Conservation (phyloP, 2,329 filamentous ascomycete genomes). For the Hypoxylon sp. region DNA sequence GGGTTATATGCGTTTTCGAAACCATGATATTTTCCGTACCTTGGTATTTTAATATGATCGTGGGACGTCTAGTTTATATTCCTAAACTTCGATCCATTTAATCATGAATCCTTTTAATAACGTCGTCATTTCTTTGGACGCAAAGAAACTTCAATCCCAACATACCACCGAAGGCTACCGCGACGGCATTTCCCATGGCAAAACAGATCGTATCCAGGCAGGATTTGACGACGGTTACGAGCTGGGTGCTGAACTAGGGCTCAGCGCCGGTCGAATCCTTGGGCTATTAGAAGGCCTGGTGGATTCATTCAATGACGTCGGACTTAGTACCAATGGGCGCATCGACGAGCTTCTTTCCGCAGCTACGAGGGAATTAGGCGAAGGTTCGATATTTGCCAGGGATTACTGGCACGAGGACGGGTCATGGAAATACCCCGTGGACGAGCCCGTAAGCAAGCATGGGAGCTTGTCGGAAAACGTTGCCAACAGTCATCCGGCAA, state of each 20-base stretch:
- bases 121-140: conserved; percentile 71
- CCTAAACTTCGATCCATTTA: no score
- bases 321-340: conserved; percentile 35
- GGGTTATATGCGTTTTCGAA: no score
- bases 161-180: conserved; percentile 90
- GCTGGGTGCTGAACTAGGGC: conserved; percentile 81
- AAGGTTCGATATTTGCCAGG: conserved; percentile 67
- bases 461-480: conserved; percentile 63
- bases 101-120: no score
- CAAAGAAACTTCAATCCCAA: conserved; percentile 75
- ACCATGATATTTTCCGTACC: no score
- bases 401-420: conserved; percentile 76
- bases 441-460: conserved; percentile 40
- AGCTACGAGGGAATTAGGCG: conserved; percentile 67
- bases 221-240: conserved; percentile 93
- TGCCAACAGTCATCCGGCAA: conserved; percentile 71
- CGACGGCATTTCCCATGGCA: conserved; percentile 81
- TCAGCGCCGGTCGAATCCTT: conserved; percentile 75
- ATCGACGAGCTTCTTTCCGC: conserved; percentile 51
- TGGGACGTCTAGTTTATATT: no score
- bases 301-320: conserved; percentile 53
- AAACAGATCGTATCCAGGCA: conserved; percentile 77
- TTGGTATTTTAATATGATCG: no score
- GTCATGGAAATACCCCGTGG: conserved; percentile 72
- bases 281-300: conserved; percentile 79